Base-by-base conservation (phyloP, 805 yeast genomes). In the Maudiozyma saulgeensis region DNA sequence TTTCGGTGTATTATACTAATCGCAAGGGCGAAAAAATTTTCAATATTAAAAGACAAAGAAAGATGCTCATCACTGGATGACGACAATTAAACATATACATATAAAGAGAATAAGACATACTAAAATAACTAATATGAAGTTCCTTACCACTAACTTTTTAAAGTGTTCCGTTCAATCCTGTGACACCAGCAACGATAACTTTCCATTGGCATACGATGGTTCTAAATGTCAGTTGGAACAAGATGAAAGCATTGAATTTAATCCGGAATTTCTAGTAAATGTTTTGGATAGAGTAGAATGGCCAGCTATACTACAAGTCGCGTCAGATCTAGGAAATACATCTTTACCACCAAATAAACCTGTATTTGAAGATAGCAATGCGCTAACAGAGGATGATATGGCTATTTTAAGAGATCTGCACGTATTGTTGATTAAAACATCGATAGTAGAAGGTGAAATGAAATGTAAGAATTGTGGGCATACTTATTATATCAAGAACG, bases 111-210 rank as follows among this genome's bases (percentile, higher is more conserved):
- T 49, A 6, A 38, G 23, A 9, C 8, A 8, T 15, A 31, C 35
- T 6, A 13, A 13, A 32, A 6, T n/a, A 15, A 13, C 11, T 5
- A n/a, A 35, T 7, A 91, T 91, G 99, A 91, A 93, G 70, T 81
- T 91, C 60, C 72, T 93, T 26, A 91, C 99, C n/a, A 87, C 97
- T 12, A 93, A 93, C 68, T 93, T 93, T 68, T 95, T 93, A 53
- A 88, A 84, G 64, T 93, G 99, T 68, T 89, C 98, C 0, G 85
- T 88, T 53, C 82, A 84, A 61, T 60, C 81, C 1, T 93, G 99
- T 63, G 88, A 83, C 43, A 70, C 80, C 13, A 77, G 91, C 6
- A 77, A 78, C 13, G 79, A 80, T 6, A 80, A 95, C 18, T 93
- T 89, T 63, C 99, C 99, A 2, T 75, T 93, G 49, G 73, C 74